Evolutionary conservation across 1,284 basidiomycete genomes (phyloP).

Genomic region (Trametes versicolor): DNA sequence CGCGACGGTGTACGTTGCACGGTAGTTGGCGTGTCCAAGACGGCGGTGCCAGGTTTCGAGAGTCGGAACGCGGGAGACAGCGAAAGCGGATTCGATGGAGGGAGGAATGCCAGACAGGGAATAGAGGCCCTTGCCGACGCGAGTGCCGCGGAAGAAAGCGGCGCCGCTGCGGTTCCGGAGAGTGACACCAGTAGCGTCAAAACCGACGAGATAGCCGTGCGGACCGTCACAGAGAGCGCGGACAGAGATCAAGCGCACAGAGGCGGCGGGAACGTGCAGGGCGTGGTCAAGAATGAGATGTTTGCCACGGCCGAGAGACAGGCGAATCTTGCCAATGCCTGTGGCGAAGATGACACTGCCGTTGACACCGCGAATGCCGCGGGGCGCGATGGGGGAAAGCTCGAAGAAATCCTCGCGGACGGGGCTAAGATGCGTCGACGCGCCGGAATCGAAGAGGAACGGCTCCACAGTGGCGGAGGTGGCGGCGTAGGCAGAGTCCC

Average conservation of each 20-base stretch:
- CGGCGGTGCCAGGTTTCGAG: conserved; percentile 46
- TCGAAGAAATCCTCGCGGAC: conserved; percentile 41
- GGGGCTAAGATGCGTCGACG: conserved; percentile 43
- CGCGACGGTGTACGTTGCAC: conserved; percentile 42
- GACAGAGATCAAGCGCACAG: conserved; percentile 41
- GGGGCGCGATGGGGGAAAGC: conserved; percentile 39
- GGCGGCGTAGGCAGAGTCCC: not conserved
- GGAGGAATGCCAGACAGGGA: conserved; percentile 2
- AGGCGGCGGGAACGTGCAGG: conserved; percentile 39
- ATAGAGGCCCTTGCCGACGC: not conserved
- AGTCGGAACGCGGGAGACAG: conserved; percentile 5
- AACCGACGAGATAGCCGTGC: conserved; percentile 5
- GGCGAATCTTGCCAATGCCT: conserved; percentile 43
- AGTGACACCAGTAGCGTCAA: conserved; percentile 11
- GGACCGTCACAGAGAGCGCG: conserved; percentile 26
- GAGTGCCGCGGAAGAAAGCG: conserved; percentile 12
- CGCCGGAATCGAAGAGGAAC: conserved; percentile 46
- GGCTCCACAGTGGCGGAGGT: conserved; percentile 10
- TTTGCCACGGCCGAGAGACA: conserved; percentile 36
- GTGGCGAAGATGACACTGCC: conserved; percentile 44
- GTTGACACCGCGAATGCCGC: conserved; percentile 43
- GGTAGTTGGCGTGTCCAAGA: conserved; percentile 45
- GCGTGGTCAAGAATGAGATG: conserved; percentile 25
- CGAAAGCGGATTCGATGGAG: not conserved
- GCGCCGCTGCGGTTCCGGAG: conserved; percentile 9